Percentiles rank a stretch among this genome's conserved stretches.
Evolutionary conservation across 345 rosid species (phyloP).

Genomic region (Turnera subulata): DNA sequence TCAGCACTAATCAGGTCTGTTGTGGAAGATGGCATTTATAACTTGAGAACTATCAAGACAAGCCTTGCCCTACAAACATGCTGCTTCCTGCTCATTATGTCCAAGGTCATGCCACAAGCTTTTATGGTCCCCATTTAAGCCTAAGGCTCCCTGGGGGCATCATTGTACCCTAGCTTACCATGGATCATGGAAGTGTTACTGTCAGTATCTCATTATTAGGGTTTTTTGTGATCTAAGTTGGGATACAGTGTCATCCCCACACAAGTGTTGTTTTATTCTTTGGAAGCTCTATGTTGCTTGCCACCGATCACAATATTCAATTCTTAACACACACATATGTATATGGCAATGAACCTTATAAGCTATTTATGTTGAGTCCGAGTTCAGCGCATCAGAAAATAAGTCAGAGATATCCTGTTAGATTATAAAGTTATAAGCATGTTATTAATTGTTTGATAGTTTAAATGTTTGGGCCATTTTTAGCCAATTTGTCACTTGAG

Average conservation of each 20-base stretch:
- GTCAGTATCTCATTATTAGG: conserved; percentile 54
- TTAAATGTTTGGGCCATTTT: not conserved
- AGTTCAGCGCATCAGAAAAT: not conserved
- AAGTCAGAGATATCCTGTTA: not conserved
- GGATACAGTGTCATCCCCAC: conserved; percentile 29
- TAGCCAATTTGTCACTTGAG: too few species aligned
- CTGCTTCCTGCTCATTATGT: conserved; percentile 27
- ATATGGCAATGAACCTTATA: conserved; percentile 3
- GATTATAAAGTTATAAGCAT: too few species aligned
- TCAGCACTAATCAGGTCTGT: conserved; percentile 25
- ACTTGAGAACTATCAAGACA: conserved; percentile 28
- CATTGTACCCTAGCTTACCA: conserved; percentile 51
- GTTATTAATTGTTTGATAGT: not conserved
- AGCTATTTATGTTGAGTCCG: not conserved
- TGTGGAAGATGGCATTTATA: conserved; percentile 27
- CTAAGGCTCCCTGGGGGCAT: conserved; percentile 38
- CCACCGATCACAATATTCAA: conserved; percentile 12
- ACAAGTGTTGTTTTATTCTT: conserved; percentile 19
- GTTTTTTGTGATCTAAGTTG: conserved; percentile 50
- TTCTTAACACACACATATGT: too few species aligned
- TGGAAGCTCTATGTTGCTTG: conserved; percentile 15
- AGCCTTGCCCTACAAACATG: conserved; percentile 27
- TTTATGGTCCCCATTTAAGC: conserved; percentile 51
- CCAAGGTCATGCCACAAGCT: conserved; percentile 16
- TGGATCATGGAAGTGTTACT: conserved; percentile 74